Base-by-base conservation (phyloP, 148 eudicot species). In the Cornus kousa region DNA sequence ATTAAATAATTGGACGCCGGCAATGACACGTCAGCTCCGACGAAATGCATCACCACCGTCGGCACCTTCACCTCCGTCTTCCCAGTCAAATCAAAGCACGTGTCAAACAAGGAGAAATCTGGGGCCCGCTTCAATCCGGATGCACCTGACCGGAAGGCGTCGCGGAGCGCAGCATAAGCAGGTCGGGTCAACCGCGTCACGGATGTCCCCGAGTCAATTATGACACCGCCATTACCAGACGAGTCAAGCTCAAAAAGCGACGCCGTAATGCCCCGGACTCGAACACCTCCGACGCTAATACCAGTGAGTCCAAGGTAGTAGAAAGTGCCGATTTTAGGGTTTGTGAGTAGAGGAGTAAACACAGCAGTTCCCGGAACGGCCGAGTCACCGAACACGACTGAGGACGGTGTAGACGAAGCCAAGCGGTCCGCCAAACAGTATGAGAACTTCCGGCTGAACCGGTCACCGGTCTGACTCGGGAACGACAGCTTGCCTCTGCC, bases 1-100 rank as follows among this genome's bases (percentile, higher is more conserved):
- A 94, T 96, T 90, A 96, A 35, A 79, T 92, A 93, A 74, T 96
- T 96, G 3, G 90, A 83, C 32, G 99, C 97, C 81, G 97, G 99
- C 28, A 96, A 65, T 5, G 97, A 66, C 73, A 96, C 94, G 72
- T 92, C 89, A 0, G 95, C 99, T 0, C 92, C 94, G 0, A 37
- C 73, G 57, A 89, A 96, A 48, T 96, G 98, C 91, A 96, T 80
- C 76, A 90, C 91, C 79, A 96, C 95, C 43, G 98, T 97, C 40
- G 99, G 99, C 40, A 97, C 98, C 77, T 86, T 87, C 69, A 94
- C 99, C 78, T 80, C 91, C 74, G 89, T 86, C 83, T 85, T 90
- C 23, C 98, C 99, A 0, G 94, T 86, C 0, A 97, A 81, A 72
- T 97, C 97, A 40, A 83, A 96, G 60, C 99, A 96, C 32, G 99